Evolutionary conservation across 768 basidiomycete species (phyloP), one percentile per base, ranked within the genome.

Genomic region (Pisolithus orientalis): DNA sequence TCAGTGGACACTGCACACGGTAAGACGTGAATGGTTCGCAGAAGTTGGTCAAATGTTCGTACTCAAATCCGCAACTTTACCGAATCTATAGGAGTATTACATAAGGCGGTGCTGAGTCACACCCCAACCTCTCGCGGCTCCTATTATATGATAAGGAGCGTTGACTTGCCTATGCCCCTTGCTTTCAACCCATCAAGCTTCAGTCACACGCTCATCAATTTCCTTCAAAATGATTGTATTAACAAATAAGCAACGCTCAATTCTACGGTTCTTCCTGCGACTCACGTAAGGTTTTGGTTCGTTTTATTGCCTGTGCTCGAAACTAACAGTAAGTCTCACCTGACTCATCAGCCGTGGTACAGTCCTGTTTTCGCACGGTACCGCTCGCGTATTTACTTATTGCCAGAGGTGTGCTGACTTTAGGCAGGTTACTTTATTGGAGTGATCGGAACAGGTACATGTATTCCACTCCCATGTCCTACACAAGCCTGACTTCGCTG

Each of bases 351-450:
- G 88, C 14, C 91, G 90, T 65, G 90, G 90, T 62, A 93, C 90
- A 3, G 90, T 90, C 39, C 73, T 92, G 42, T 91, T 93, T 71
- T 90, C 89, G 28, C 90, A 93, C 66, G 90, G 89, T 86, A 68
- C 24, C 34, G 34, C 6, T 51, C 10, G 1, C 32, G 7, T 25
- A 31, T 52, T 56, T 21, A 24, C 31, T 51, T 31, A 28, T 28
- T 44, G 54, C 32, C 60, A 8, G 11, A 29, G 28, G 39, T 52
- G 47, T 27, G 40, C 42, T 47, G 39, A 39, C 49, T 24, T 51
- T 17, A 2, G 31, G 31, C 51, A 90, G 87, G 88, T 27, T 92
- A 90, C 64, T 84, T 87, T 21, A 91, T 90, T 65, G 82, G 80
- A 64, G 75, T 89, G 59, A 90, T 93, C 59, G 87, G 88, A 53